Conservation (phyloP, 805 yeast species). For the Teunomyces panamensis region DNA sequence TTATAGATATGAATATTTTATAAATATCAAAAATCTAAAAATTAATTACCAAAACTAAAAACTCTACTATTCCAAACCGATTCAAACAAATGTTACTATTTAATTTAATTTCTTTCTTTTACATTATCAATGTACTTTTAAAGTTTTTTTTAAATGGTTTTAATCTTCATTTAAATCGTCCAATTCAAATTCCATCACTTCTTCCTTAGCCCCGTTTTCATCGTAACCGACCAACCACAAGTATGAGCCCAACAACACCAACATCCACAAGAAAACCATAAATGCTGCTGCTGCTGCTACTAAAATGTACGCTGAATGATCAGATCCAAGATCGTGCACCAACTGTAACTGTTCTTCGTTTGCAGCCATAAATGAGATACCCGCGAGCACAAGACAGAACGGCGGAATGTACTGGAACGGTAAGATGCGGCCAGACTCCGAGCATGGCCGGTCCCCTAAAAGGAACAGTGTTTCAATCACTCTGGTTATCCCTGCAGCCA, state of each 20-base stretch:
- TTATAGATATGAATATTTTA: too few species aligned
- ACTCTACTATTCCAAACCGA: too few species aligned
- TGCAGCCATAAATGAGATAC: conserved; percentile 87
- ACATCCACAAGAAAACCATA: conserved; percentile 62
- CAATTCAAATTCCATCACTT: conserved; percentile 5
- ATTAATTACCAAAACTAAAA: too few species aligned
- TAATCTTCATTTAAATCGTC: neutral
- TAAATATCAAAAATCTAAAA: too few species aligned
- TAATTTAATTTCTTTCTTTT: neutral
- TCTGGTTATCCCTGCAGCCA: conserved; percentile 73
- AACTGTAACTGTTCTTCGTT: conserved; percentile 80
- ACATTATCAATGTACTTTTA: neutral
- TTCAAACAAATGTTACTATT: too few species aligned
- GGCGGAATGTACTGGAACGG: conserved; percentile 89
- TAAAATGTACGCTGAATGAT: conserved; percentile 79
- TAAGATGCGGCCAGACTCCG: conserved; percentile 42
- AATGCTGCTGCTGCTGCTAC: conserved; percentile 72
- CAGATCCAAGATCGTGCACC: conserved; percentile 73
- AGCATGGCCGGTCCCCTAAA: conserved; percentile 55
- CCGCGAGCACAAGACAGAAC: conserved; percentile 72
- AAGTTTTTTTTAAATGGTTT: neutral
- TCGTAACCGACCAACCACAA: conserved; percentile 42
- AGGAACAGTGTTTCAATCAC: conserved; percentile 78
- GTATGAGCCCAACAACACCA: conserved; percentile 59
- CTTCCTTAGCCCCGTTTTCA: conserved; percentile 18